Evolutionary conservation across 1,139 yeast genomes (phyloP).

Genomic region (Candida sp.): DNA sequence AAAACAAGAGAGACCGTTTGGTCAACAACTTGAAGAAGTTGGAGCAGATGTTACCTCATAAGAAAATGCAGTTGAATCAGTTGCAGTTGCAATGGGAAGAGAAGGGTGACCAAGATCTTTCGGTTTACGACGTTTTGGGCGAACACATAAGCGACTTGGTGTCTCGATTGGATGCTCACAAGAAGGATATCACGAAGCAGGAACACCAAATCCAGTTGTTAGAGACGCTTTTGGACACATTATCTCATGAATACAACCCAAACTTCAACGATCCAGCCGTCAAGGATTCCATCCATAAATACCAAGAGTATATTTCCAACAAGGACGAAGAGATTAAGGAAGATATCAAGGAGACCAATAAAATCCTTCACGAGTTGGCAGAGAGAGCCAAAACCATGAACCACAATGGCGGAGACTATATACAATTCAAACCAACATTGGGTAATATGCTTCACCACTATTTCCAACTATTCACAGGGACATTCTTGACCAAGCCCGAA

Average conservation of each 20-base stretch:
- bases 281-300: conserved; percentile 67
- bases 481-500: conserved; percentile 13
- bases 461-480: conserved; percentile 14
- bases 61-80: conserved; percentile 23
- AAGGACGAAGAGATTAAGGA: conserved; percentile 22
- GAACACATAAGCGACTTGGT: conserved; percentile 18
- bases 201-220: conserved; percentile 27
- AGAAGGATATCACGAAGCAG: conserved; percentile 16
- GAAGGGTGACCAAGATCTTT: conserved; percentile 14
- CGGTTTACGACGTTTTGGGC: conserved; percentile 23
- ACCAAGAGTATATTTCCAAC: conserved; percentile 57
- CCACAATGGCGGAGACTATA: conserved; percentile 3
- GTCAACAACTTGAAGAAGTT: conserved; percentile 25
- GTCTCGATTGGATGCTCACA: conserved; percentile 11
- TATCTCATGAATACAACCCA: conserved; percentile 74
- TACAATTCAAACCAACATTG: conserved; percentile 22
- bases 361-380: conserved; percentile 15
- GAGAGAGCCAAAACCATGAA: conserved; percentile 16
- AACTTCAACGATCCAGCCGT: conserved; percentile 93
- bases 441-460: conserved; percentile 30
- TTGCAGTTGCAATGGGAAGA: conserved; percentile 12
- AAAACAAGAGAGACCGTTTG: conserved; percentile 21
- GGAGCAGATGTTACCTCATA: conserved; percentile 31
- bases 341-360: conserved; percentile 13
- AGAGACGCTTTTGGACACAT: conserved; percentile 46